These are phyloP conservation scores for Berberis vulgaris DNA, from an alignment of 164 flowering plant species.

Conservation along the genomic window DNA sequence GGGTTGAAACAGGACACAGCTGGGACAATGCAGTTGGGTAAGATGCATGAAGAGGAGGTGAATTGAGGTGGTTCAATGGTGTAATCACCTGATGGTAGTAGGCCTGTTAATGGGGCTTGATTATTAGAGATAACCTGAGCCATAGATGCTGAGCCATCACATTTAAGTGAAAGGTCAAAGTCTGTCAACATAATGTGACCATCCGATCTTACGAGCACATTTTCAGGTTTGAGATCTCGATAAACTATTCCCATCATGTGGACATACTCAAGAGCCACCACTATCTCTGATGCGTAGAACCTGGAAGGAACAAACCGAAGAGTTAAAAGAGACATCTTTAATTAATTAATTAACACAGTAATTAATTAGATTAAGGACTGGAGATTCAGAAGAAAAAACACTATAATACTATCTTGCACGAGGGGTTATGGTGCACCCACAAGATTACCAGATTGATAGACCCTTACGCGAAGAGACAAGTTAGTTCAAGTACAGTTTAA, in stretches of 20 bases:
- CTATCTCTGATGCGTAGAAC: constrained; percentile 76
- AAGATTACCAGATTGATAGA: not conserved
- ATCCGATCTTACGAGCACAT: constrained; percentile 66
- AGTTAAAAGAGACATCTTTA: too few relatives aligned
- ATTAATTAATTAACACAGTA: not conserved
- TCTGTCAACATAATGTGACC: constrained; percentile 94
- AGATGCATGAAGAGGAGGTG: constrained; percentile 51
- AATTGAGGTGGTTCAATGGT: constrained; percentile 21
- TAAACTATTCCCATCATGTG: constrained; percentile 88
- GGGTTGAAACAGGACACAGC: constrained; percentile 74
- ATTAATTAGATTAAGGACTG: not conserved
- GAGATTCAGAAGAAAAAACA: not conserved
- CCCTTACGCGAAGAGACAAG: constrained; percentile 1
- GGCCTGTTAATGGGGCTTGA: constrained; percentile 12
- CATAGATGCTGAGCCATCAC: constrained; percentile 38
- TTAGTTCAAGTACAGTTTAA: not conserved
- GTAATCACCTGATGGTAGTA: constrained; percentile 11
- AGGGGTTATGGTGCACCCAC: constrained; percentile 7
- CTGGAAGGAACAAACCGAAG: constrained; percentile 17
- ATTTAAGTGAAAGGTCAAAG: constrained; percentile 77
- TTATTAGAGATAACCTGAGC: constrained; percentile 38
- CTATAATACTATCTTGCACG: not conserved
- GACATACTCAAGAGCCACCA: constrained; percentile 72
- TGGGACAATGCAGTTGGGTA: constrained; percentile 73
- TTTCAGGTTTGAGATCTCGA: constrained; percentile 90